Conservation (phyloP, 371 early-diverging fungal genomes). For the Lichtheimia hyalospora region DNA sequence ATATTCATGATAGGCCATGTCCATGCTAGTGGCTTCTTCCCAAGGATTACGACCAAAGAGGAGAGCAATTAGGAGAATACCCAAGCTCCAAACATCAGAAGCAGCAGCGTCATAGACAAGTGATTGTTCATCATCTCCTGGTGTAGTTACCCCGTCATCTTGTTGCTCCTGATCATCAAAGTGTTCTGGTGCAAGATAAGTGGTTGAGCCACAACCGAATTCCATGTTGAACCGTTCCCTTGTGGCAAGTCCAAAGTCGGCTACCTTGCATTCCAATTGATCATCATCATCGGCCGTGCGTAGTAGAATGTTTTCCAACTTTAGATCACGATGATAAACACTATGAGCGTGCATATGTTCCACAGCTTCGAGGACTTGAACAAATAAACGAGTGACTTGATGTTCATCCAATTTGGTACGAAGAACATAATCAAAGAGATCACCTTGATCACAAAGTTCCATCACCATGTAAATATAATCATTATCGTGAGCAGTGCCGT, state of each 20-base stretch:
- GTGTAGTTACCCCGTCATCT: slow-evolving; percentile 16
- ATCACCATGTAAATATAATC: slow-evolving; percentile 53
- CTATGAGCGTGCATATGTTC: slow-evolving; percentile 52
- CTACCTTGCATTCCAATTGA: slow-evolving; percentile 61
- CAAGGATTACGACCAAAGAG: slow-evolving; percentile 81
- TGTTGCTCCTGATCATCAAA: slow-evolving; percentile 37
- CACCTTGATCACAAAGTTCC: slow-evolving; percentile 62
- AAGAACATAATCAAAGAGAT: slow-evolving; percentile 57
- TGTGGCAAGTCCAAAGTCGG: slow-evolving; percentile 86
- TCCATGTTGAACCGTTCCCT: slow-evolving; percentile 65
- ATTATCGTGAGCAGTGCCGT: slow-evolving; percentile 47
- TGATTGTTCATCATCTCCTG: slow-evolving; percentile 9
- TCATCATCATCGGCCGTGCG: slow-evolving; percentile 19
- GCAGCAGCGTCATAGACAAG: slow-evolving; percentile 63
- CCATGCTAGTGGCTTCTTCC: slow-evolving; percentile 60
- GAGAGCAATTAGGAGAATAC: slow-evolving; percentile 73
- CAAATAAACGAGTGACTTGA: slow-evolving; percentile 39
- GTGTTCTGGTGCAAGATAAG: slow-evolving; percentile 65
- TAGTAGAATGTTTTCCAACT: slow-evolving; percentile 79
- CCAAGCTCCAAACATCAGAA: slow-evolving; percentile 79
- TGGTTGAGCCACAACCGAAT: slow-evolving; percentile 77
- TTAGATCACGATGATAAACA: slow-evolving; percentile 75
- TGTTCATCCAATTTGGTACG: slow-evolving; percentile 33
- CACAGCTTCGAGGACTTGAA: slow-evolving; percentile 54
- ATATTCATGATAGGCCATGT: slow-evolving; percentile 55